Base-by-base conservation (phyloP, 1,139 yeast species). In the Suhomyces maxii region DNA sequence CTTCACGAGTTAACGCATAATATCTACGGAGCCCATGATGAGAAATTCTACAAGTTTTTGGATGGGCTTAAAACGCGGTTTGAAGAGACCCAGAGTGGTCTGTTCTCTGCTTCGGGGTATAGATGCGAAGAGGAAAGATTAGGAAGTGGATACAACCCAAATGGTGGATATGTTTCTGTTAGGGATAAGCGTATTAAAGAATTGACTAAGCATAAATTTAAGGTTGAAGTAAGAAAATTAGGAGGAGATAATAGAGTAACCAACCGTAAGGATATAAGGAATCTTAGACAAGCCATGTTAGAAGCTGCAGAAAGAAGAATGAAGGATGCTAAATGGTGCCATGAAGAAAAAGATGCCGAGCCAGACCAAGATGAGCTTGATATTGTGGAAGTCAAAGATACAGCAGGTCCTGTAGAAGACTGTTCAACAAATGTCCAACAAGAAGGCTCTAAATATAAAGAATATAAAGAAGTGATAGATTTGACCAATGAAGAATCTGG, bases 1-100 rank as follows among this genome's bases (percentile, higher is more conserved):
- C 70, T 93, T 9, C 99, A 93, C 63, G 99, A 93, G 62, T 70
- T 93, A 39, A 80, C 90, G 2, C 99, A 93, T 60, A 91, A 89
- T 62, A 60, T 76, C 28, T 71, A 71, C 57, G 97, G 97, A 0
- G 86, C 95, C 0, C 99, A 93, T 60, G 86, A 93, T 65, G 79
- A 71, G 14, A 68, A 67, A 51, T 93, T 93, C 61, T 89, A 89
- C 60, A 70, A 69, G 44, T 77, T 77, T 45, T 64, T 89, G 55
- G 91, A 86, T 46, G 81, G 79, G 48, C 69, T 88, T 45, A 79
- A 77, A 50, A 69, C 67, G 2, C 79, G 86, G 50, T 85, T 79
- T 59, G 83, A 83, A 58, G 74, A 73, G 23, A 63, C 83, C 33
- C 80, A 80, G 58, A 68, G 72, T 30, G 59, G 64, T 3, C 60